Evolutionary conservation across 768 basidiomycete species (phyloP).

Genomic region (Lyophyllum semitale): DNA sequence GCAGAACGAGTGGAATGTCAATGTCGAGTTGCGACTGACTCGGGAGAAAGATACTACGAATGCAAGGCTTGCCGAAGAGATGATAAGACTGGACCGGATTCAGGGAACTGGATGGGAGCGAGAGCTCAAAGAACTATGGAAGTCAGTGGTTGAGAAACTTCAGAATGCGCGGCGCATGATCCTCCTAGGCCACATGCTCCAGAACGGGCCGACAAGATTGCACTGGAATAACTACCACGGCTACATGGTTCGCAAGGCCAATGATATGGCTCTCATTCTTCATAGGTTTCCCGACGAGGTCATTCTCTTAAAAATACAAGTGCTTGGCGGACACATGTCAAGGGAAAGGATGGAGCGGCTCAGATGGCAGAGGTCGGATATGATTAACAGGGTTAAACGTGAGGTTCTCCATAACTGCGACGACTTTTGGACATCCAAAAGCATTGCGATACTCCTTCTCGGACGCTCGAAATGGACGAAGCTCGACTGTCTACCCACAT

Average conservation of each 20-base stretch:
- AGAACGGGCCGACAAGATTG: too few species aligned
- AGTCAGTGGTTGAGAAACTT: neutral
- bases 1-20: neutral
- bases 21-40: neutral
- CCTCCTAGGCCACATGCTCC: too few species aligned
- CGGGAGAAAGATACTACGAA: neutral
- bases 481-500: neutral
- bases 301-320: neutral
- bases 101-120: too few species aligned
- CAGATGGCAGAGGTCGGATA: neutral
- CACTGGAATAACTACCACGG: too few species aligned
- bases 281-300: too few species aligned
- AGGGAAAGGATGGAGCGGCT: neutral
- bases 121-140: neutral
- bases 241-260: too few species aligned
- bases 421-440: neutral
- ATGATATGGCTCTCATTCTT: too few species aligned
- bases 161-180: neutral
- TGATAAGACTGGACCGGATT: neutral
- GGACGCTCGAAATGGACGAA: neutral
- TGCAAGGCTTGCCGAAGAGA: neutral
- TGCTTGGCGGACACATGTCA: neutral
- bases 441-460: neutral
- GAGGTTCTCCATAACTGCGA: neutral
- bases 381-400: neutral